phyloP scores from a whole-genome alignment of 129 eudicot species.

The Saussurea involucrata region DNA sequence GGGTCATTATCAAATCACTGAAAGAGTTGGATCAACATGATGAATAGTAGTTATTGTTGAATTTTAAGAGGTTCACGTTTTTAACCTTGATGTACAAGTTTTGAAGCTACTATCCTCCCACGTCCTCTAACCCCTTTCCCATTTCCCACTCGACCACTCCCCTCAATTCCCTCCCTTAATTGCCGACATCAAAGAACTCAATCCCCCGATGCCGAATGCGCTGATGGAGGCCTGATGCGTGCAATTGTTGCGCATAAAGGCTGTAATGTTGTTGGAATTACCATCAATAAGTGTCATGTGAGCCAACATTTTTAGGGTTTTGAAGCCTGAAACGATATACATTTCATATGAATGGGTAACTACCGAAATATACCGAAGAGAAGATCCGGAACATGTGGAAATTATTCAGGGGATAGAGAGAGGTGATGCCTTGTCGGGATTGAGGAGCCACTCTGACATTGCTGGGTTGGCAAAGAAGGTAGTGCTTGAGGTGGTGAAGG shows the following conservation, averaged over 20 bases:
- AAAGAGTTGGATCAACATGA: no score
- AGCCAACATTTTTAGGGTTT: constrained; percentile 75
- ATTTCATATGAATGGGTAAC: constrained; percentile 92
- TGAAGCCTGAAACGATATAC: constrained; percentile 74
- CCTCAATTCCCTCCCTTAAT: no score
- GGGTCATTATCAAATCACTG: no score
- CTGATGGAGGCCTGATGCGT: constrained; percentile 97
- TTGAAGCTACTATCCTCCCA: no score
- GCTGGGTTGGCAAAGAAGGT: constrained; percentile 66
- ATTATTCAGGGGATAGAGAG: constrained; percentile 87
- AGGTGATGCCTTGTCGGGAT: constrained; percentile 86
- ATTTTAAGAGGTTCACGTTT: no score
- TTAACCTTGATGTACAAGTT: no score
- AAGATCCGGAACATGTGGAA: constrained; percentile 69
- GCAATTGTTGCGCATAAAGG: constrained; percentile 86
- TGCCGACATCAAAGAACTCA: no score
- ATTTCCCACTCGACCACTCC: no score
- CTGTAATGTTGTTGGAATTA: constrained; percentile 75
- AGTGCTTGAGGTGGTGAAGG: constrained; percentile 80
- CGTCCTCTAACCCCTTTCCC: no score
- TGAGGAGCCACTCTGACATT: constrained; percentile 65
- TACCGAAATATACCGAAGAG: constrained; percentile 50
- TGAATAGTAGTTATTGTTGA: no score
- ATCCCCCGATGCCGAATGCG: constrained; percentile 96
- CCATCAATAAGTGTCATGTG: constrained; percentile 91